Evolutionary conservation across 441 rosid genomes (phyloP).

Genomic region (Brassica hybrid): DNA sequence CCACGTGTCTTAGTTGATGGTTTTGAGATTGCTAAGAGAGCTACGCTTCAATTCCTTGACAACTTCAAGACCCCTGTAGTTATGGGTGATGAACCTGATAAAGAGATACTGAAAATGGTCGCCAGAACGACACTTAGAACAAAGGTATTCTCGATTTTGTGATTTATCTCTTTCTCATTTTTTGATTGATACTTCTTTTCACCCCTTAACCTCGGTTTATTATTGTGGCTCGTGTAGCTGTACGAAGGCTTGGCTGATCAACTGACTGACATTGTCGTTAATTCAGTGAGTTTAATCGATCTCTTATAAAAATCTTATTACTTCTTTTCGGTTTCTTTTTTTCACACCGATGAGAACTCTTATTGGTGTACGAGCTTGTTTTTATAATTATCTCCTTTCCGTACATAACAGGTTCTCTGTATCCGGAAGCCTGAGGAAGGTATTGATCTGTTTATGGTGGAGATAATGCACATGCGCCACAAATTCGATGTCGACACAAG

Average conservation of each 20-base stretch:
- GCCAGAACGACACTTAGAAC: conserved; percentile 92
- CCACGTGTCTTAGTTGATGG: conserved; percentile 98
- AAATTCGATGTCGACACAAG: conserved; percentile 93
- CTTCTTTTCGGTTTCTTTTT: background rate
- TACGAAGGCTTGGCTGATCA: conserved; percentile 92
- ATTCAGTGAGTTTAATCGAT: conserved; percentile 59
- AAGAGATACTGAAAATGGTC: conserved; percentile 92
- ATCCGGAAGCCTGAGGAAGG: conserved; percentile 83
- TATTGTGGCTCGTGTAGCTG: conserved; percentile 52
- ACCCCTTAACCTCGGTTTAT: conserved; percentile 14
- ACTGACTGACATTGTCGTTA: conserved; percentile 82
- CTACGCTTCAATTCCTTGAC: conserved; percentile 89
- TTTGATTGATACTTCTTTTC: conserved; percentile 1
- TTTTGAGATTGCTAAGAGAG: conserved; percentile 90
- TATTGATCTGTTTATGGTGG: conserved; percentile 96
- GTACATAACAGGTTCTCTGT: conserved; percentile 72
- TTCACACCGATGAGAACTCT: background rate
- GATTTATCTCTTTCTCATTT: background rate
- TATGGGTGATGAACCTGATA: conserved; percentile 88
- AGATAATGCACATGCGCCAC: conserved; percentile 98
- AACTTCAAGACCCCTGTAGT: conserved; percentile 93
- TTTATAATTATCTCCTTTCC: conserved; percentile 25
- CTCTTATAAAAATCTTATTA: background rate
- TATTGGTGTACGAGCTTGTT: conserved; percentile 15
- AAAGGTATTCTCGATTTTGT: conserved; percentile 53